These are phyloP conservation scores for Lindgomyces ingoldianus DNA, from an alignment of 495 filamentous ascomycete genomes.

Conservation along the genomic window DNA sequence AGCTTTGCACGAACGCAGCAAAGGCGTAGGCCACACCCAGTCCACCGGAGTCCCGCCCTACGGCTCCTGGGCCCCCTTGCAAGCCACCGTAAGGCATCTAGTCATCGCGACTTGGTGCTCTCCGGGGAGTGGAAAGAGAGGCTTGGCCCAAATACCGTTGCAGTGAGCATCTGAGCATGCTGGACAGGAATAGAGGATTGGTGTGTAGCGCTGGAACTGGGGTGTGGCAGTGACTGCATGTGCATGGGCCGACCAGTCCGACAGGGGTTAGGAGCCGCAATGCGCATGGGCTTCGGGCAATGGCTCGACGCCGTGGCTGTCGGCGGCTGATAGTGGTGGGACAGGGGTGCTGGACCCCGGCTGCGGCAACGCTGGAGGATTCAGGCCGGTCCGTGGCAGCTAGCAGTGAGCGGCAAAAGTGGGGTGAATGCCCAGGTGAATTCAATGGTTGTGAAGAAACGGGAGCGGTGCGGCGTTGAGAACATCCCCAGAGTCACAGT, in stretches of 20 bases:
- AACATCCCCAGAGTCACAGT: neutral
- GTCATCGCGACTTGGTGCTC: slow-evolving; percentile 9
- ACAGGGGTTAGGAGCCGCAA: slow-evolving; percentile 26
- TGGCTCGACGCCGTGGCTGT: neutral
- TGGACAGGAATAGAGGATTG: slow-evolving; percentile 6
- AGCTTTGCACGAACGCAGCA: neutral
- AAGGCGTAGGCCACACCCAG: no score
- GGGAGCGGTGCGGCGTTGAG: neutral
- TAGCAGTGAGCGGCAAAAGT: neutral
- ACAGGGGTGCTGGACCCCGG: neutral
- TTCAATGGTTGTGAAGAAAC: neutral
- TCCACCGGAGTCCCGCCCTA: slow-evolving; percentile 2
- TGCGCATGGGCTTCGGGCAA: neutral
- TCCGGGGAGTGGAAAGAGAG: neutral
- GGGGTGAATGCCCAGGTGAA: neutral
- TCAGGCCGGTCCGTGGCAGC: neutral
- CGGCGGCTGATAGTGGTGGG: slow-evolving; percentile 13
- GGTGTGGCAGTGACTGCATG: slow-evolving; percentile 15
- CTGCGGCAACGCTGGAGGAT: neutral
- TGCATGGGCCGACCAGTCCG: no score
- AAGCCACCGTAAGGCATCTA: slow-evolving; percentile 30
- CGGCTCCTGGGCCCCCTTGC: neutral
- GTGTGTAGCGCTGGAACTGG: slow-evolving; percentile 10
- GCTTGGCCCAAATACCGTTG: neutral
- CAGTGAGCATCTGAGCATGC: neutral